Evolutionary conservation across 2,329 filamentous ascomycete species (phyloP), one percentile per base, ranked within the genome.

Genomic region (Anisogramma anomala): DNA sequence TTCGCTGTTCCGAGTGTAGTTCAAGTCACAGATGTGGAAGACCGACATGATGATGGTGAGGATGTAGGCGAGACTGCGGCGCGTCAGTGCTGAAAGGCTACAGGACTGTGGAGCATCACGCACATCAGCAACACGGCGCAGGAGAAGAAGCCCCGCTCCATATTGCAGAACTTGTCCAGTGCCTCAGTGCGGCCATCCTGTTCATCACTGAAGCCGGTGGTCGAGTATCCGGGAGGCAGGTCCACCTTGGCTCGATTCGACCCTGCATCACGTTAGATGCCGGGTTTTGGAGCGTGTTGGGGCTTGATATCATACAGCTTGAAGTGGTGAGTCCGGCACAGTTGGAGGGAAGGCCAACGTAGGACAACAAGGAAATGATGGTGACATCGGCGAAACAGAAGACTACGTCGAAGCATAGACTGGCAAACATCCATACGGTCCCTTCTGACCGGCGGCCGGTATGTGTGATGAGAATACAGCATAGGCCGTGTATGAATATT

Each of bases 131-230:
- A 48, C 6, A 57, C 44, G 18, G 50, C 46, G 20, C 63, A 53
- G 39, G 51, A 53, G 40, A 56, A 64, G 36, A 55, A 62, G 2
- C 51, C 51, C 9, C 49, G 53, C 41, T 62, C 60, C 23, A 59
- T 47, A 8, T 49, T 43, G 40, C 58, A 60, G 32, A 50, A 54
- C 14, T 47, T 46, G 38, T 58, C 57, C 17, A 60, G 46, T 31
- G 51, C 41, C 17, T 55, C 58, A 14, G 48, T 52, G 3, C 49
- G 42, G 22, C 49, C 49, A 6, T 31, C 32, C 9, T 33, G 35
- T 13, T 49, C 50, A 18, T 59, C 47, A 36, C 56, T 58, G 45
- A 62, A 63, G 28, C 57, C 41, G 13, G 52, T 49, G n/a, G 54
- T 57, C 20, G 49, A 50, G 41, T 50, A 60, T 13, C 51, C 54